Evolutionary conservation across 192 early-diverging fungal species (phyloP).

Genomic region (Entophlyctis luteolus): DNA sequence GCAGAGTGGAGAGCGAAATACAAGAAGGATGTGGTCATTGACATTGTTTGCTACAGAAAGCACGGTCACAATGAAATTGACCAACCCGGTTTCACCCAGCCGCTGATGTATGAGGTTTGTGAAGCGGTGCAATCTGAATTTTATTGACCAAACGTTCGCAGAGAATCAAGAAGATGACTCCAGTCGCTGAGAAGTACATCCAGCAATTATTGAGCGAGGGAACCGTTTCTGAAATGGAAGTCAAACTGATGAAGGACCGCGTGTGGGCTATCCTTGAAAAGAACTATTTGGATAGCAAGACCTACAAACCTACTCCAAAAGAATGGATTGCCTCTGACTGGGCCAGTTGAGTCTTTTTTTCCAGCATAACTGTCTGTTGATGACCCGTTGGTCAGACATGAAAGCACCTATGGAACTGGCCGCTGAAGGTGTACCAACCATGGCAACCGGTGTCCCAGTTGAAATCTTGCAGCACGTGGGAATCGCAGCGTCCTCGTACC

Average conservation of each 20-base stretch:
- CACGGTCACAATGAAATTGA: conserved; percentile 99
- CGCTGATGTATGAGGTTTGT: conserved; percentile 81
- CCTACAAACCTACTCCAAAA: conserved; percentile 80
- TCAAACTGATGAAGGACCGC: conserved; percentile 83
- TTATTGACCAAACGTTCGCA: conserved; percentile 95
- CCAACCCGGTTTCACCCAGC: conserved; percentile 98
- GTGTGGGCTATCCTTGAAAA: conserved; percentile 91
- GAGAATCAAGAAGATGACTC: conserved; percentile 78
- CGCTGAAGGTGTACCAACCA: conserved; percentile 64
- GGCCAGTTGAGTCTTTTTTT: conserved; percentile 56
- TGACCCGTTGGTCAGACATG: conserved; percentile 46
- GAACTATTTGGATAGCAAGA: conserved; percentile 82
- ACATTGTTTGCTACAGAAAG: conserved; percentile 95
- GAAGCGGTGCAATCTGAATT: conserved; percentile 54
- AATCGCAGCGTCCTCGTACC: conserved; percentile 72
- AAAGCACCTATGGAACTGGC: conserved; percentile 76
- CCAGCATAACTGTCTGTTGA: background rate
- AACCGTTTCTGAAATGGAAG: conserved; percentile 74
- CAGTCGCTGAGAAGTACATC: conserved; percentile 82
- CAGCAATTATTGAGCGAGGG: conserved; percentile 80
- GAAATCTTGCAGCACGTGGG: conserved; percentile 82
- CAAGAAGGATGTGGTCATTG: conserved; percentile 95
- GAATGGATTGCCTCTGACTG: conserved; percentile 96
- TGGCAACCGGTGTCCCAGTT: conserved; percentile 64
- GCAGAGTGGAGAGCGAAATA: conserved; percentile 93